Evolutionary conservation across 495 filamentous ascomycete species (phyloP).

Genomic region (Hypoxylon lenormandii): DNA sequence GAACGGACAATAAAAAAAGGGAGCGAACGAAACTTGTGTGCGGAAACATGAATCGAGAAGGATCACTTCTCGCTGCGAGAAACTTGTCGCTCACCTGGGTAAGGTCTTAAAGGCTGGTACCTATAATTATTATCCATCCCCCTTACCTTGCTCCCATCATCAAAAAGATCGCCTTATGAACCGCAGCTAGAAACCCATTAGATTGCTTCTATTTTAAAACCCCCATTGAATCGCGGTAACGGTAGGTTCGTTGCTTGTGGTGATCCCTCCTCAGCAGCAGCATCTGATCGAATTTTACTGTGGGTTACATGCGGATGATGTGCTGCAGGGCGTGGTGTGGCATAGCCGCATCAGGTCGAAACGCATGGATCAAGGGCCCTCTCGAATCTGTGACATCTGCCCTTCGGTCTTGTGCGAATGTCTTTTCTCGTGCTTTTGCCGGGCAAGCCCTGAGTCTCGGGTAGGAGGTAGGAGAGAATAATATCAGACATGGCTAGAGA

Average conservation of each 20-base stretch:
- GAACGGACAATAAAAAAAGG: not conserved
- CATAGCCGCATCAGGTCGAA: slow-evolving; percentile 37
- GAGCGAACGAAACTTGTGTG: not conserved
- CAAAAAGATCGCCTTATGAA: not conserved
- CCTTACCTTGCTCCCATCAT: slow-evolving; percentile 7
- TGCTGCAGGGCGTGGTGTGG: slow-evolving; percentile 42
- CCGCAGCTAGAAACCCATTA: slow-evolving; percentile 8
- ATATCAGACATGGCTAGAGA: not conserved
- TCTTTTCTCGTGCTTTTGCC: not conserved
- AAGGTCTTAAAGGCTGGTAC: no score
- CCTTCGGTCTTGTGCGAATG: slow-evolving; percentile 6
- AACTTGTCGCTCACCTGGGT: not conserved
- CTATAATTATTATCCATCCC: slow-evolving; percentile 7
- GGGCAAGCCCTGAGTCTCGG: not conserved
- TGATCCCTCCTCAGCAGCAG: slow-evolving; percentile 35
- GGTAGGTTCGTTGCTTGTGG: slow-evolving; percentile 13
- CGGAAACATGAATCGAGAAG: slow-evolving; percentile 23
- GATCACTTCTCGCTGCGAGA: slow-evolving; percentile 13
- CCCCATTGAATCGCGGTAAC: slow-evolving; percentile 22
- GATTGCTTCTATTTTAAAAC: slow-evolving; percentile 42
- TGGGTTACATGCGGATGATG: slow-evolving; percentile 48
- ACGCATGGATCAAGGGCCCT: slow-evolving; percentile 39
- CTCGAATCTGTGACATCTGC: slow-evolving; percentile 7
- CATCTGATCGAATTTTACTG: slow-evolving; percentile 39
- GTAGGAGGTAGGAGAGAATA: not conserved